A percentile compares a stretch with the other conserved stretches of the same genome.
Evolutionary conservation across 306 rosid species (phyloP).

Genomic region (Fragaria vesca): DNA sequence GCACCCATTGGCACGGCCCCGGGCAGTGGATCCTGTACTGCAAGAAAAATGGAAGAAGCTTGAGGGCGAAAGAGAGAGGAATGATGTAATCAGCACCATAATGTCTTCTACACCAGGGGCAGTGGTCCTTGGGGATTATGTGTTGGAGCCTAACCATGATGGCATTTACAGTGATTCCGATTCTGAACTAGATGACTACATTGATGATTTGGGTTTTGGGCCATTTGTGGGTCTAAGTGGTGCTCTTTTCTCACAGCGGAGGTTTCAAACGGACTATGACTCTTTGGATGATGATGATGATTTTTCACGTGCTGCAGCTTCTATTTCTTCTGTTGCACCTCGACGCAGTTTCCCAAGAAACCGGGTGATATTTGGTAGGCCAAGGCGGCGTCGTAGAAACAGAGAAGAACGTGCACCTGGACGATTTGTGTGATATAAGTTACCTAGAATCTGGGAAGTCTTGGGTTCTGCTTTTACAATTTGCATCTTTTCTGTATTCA

Average conservation of each 20-base stretch:
- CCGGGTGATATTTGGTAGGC: constrained; percentile 38
- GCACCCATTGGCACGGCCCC: constrained; percentile 91
- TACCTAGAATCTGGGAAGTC: not conserved
- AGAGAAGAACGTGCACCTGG: constrained; percentile 28
- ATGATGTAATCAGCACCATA: constrained; percentile 92
- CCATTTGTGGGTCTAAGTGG: constrained; percentile 51
- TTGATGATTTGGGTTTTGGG: constrained; percentile 49
- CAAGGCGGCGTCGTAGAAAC: constrained; percentile 53
- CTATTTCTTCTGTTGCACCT: constrained; percentile 46
- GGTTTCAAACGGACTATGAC: constrained; percentile 42
- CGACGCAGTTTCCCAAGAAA: constrained; percentile 50
- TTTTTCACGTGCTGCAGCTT: constrained; percentile 39
- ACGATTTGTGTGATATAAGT: constrained; percentile 9
- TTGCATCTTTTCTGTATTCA: not conserved
- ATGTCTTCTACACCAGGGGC: constrained; percentile 89
- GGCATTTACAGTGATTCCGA: constrained; percentile 57
- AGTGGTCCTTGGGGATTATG: constrained; percentile 87
- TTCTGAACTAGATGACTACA: constrained; percentile 58
- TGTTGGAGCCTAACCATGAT: constrained; percentile 71
- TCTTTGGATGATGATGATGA: constrained; percentile 32
- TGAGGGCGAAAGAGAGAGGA: constrained; percentile 85
- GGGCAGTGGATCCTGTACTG: constrained; percentile 80
- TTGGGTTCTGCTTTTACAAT: constrained; percentile 10
- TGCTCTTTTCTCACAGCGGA: constrained; percentile 44
- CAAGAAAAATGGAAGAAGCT: constrained; percentile 92